These are phyloP conservation scores for Vanrija sp. DNA, from an alignment of 1,284 basidiomycete genomes.

Conservation along the genomic window DNA sequence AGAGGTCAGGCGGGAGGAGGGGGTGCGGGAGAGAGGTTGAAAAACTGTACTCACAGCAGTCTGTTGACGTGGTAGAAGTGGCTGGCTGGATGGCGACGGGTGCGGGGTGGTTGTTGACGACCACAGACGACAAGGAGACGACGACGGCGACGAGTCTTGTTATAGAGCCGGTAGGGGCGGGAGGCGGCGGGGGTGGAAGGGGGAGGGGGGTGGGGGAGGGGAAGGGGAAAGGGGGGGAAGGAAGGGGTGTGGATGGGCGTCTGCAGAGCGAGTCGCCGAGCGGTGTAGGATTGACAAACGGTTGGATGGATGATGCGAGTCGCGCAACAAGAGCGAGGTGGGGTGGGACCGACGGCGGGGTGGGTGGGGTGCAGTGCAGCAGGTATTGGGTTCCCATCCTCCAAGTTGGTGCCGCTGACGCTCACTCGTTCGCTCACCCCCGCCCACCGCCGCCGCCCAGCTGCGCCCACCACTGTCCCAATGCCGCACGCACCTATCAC, in stretches of 20 bases:
- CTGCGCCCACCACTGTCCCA: not conserved
- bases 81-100: slow-evolving; percentile 3
- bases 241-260: not conserved
- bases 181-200: not conserved
- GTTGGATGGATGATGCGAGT: slow-evolving; percentile 1
- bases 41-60: not conserved
- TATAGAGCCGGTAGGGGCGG: not conserved
- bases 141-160: not conserved
- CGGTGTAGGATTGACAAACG: not conserved
- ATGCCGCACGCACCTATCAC: too few species aligned
- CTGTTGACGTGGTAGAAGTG: not conserved
- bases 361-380: not conserved
- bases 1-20: slow-evolving; percentile 15
- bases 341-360: not conserved
- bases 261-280: not conserved
- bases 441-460: not conserved
- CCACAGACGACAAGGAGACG: not conserved
- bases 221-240: not conserved
- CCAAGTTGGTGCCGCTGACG: not conserved
- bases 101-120: not conserved
- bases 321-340: too few species aligned
- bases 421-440: not conserved
- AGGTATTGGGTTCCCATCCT: not conserved
- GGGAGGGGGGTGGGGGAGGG: not conserved
- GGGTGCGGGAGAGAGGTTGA: slow-evolving; percentile 1